Evolutionary conservation across 176 grass and related monocot species (phyloP).

Genomic region (Melocanna baccifera): DNA sequence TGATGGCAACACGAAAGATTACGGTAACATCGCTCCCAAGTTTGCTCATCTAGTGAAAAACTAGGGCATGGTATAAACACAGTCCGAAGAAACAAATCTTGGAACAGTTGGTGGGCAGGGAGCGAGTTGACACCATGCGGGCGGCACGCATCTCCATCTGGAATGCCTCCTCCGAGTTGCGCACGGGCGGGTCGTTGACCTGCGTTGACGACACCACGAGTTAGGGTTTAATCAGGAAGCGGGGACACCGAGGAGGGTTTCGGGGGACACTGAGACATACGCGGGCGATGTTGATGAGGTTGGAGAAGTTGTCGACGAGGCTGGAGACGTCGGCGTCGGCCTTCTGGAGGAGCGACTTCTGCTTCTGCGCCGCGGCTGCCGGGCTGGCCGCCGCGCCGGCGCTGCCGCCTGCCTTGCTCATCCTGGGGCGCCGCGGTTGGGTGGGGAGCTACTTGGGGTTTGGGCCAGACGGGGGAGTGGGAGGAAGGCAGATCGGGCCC

Average conservation of each 20-base stretch:
- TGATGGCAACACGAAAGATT: not conserved
- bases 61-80: not conserved
- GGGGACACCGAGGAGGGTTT: not conserved
- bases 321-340: slow-evolving; percentile 59
- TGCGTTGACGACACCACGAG: not conserved
- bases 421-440: not conserved
- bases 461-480: not conserved
- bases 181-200: slow-evolving; percentile 82
- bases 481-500: not conserved
- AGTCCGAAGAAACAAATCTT: not conserved
- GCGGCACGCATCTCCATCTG: slow-evolving; percentile 69
- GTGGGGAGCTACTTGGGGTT: not conserved
- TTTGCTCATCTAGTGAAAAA: not conserved
- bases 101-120: not conserved
- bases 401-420: slow-evolving; percentile 38
- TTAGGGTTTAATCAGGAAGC: not conserved
- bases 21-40: not conserved
- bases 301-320: slow-evolving; percentile 79
- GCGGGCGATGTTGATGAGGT: slow-evolving; percentile 64
- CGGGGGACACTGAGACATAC: slow-evolving; percentile 19
- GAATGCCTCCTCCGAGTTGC: slow-evolving; percentile 81
- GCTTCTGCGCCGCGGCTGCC: slow-evolving; percentile 65
- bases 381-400: slow-evolving; percentile 60
- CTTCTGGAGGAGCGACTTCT: slow-evolving; percentile 69
- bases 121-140: slow-evolving; percentile 31